Evolutionary conservation across 148 eudicot genomes (phyloP), one percentile per base, ranked within the genome.

Genomic region (Talinum fruticosum): DNA sequence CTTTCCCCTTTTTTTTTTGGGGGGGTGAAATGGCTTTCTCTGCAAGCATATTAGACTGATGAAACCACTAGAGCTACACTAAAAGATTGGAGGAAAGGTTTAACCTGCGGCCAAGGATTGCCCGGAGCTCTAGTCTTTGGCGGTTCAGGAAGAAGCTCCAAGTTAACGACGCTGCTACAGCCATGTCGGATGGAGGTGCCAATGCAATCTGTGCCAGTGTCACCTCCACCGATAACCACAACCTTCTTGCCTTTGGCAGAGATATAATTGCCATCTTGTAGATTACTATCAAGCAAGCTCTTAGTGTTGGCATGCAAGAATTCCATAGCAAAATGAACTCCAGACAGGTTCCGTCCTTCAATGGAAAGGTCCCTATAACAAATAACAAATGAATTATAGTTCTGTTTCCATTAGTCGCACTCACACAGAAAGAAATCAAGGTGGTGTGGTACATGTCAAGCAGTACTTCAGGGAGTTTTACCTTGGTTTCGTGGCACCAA

Each of bases 141-240:
- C 62, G 97, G 99, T 89, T 90, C 85, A 16, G 99, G 99, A 18
- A 96, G 97, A 79, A 96, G 97, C 89, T 96, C 99, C 76, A 96
- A 79, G 82, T 96, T 96, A 21, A 91, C 81, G 19, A 96, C 71
- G 81, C 83, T 79, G 34, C 75, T 88, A 84, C 99, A 96, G 72
- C 99, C 99, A 79, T 96, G 99, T 33, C 99, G 89, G 77, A 96
- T 91, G 36, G 99, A 96, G n/a, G 99, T 96, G 30, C 99, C 99
- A 62, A 96, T 96, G 82, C 99, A 96, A 74, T 96, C 99, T 37
- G 99, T 96, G 19, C 99, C 99, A 44, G 99, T 96, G 82, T 96
- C 99, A 59, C 99, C 99, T 72, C 99, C 99, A 79, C 99, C 99
- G 80, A 96, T 96, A n/a, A 96, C 99, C 76, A 96, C 97, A 37